These are phyloP conservation scores for Pleurotus giganteus DNA, from an alignment of 768 basidiomycete species.

Conservation along the genomic window DNA sequence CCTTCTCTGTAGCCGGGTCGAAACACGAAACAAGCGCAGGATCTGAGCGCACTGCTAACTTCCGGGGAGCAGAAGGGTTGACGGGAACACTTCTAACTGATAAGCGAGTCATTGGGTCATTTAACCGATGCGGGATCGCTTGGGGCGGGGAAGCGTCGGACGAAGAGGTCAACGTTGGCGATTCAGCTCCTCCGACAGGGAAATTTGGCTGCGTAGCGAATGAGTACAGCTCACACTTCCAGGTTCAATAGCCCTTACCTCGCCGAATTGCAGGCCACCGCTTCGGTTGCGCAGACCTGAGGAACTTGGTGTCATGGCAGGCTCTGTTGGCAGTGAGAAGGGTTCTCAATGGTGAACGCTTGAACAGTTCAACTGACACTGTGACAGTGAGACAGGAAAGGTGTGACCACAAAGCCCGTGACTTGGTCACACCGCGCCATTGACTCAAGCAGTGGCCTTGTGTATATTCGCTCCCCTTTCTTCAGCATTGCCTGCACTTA, in stretches of 20 bases:
- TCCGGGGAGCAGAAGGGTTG: constrained; percentile 18
- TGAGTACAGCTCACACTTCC: too few species aligned
- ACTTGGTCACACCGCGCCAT: constrained; percentile 8
- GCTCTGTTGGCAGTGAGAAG: background rate
- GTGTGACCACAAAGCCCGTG: constrained; percentile 2
- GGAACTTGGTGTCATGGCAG: too few species aligned
- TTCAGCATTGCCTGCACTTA: too few species aligned
- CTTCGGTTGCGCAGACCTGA: background rate
- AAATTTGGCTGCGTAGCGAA: background rate
- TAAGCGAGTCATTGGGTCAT: constrained; percentile 26
- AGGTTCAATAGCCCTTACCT: background rate
- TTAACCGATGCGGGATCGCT: constrained; percentile 17
- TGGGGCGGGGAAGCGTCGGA: constrained; percentile 29
- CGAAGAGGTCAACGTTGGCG: constrained; percentile 30
- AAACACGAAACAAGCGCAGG: constrained; percentile 70
- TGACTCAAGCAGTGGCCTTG: constrained; percentile 1
- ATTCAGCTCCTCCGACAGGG: constrained; percentile 16
- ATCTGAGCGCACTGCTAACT: constrained; percentile 58
- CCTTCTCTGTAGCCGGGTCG: constrained; percentile 64
- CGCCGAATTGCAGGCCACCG: background rate
- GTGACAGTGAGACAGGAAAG: background rate
- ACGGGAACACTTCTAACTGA: constrained; percentile 23
- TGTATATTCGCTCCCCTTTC: constrained; percentile 12
- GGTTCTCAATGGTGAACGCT: background rate
- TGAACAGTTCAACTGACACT: background rate